Evolutionary conservation across 1,284 basidiomycete species (phyloP), one percentile per base, ranked within the genome.

Genomic region (Heliocybe sulcata): DNA sequence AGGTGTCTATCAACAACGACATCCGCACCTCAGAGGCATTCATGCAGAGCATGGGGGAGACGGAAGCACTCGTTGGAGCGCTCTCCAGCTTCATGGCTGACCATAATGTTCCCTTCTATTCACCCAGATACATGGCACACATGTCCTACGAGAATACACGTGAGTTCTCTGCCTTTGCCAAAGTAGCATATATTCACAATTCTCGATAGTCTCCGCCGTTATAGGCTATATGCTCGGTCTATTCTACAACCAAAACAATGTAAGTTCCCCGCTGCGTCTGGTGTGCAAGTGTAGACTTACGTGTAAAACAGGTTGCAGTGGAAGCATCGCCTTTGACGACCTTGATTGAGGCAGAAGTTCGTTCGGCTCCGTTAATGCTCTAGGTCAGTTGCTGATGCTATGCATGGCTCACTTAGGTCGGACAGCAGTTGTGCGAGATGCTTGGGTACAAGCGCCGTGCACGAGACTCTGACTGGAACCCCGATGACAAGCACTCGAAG

Each of bases 231-330:
- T 77, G 12, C 53, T 65, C 9, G 65, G 70, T 0, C 64, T 73
- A 59, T 58, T 76, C 35, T 71, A 66, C 59, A 77, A 77, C 56
- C 73, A 67, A 9, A 77, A 77, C 64, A 77, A 77, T 58, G 68
- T 35, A 33, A 3, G 50, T 31, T 16, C 25, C 11, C 4, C 26
- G 12, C 10, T 9, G 20, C 19, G 8, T 31, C 12, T 31, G 6
- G 29, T 12, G 29, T 6, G 29, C 12, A 12, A 31, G 29, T 31
- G 4, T 12, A 31, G 6, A 31, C 29, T 12, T 31, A 4, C 4
- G 12, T 31, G 4, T 4, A 31, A 6, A 31, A 31, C 57, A 61
- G 22, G 67, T 77, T 50, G 68, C 75, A 0, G 62, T 67, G 19
- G 75, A 77, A 58, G 72, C 70, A 3, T 68, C 69, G 29, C 76